Base-by-base conservation (phyloP, 2,329 filamentous ascomycete species). In the Colletotrichum karsti region DNA sequence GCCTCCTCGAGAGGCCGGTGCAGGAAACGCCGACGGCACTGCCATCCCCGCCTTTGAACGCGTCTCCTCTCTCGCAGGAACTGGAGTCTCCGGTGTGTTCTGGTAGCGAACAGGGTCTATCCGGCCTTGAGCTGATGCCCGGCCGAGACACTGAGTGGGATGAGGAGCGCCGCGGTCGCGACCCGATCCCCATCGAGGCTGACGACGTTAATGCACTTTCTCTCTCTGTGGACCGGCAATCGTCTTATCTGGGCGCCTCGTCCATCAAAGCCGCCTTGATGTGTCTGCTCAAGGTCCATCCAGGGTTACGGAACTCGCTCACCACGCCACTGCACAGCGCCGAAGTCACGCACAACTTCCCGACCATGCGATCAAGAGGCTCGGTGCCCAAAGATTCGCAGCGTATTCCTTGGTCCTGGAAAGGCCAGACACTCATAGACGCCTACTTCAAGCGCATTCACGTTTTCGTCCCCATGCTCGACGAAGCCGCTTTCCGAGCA, bases 381-480 rank as follows among this genome's bases (percentile, higher is more conserved):
- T 72, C 78, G n/a, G 78, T 78, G 2, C 78, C 82, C 2, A 84
- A 85, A 59, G 83, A 87, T 44, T 82, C 80, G 2, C 82, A 84
- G 69, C 80, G 83, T 51, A 82, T 89, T 26, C 78, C 87, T 39
- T 87, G 89, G 83, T 86, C 87, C 15, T 88, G 87, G 75, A 90
- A 92, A 72, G 91, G 90, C 15, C 88, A 92, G 75, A 88, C 88
- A 6, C 81, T 93, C 9, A 88, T 93, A 42, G 90, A 93, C 72
- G 90, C 90, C n/a, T 94, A 93, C 76, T 94, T 94, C 76, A 90
- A 91, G 71, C 87, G 90, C 33, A 87, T 92, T 24, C 92, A 94
- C 69, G 87, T 90, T 1, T 91, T 93, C 71, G 87, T 91, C 4
- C 92, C 92, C 0, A 89, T 94, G 85, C 83, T 94, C 3, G 91